Evolutionary conservation across 179 eudicot genomes (phyloP).

Genomic region (Nepenthes alata): DNA sequence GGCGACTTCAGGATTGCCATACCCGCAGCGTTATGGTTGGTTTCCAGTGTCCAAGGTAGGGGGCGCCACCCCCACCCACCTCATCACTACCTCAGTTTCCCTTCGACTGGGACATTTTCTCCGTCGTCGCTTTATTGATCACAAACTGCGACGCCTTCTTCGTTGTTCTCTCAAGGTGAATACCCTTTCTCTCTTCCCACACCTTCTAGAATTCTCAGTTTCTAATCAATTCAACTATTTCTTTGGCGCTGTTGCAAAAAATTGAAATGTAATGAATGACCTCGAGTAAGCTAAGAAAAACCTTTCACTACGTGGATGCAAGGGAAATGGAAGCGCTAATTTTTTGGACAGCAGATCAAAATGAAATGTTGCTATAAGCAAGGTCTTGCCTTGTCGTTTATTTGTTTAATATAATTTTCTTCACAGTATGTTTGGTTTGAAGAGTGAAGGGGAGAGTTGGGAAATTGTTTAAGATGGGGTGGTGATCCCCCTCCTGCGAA

Average conservation of each 20-base stretch:
- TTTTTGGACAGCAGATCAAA: background rate
- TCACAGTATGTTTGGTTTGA: too few relatives aligned
- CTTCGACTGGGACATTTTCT: conserved; percentile 33
- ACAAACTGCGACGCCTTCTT: conserved; percentile 9
- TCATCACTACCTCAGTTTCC: conserved; percentile 32
- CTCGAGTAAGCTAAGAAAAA: background rate
- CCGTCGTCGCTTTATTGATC: conserved; percentile 7
- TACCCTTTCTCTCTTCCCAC: background rate
- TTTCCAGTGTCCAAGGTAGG: conserved; percentile 5
- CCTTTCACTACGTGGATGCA: too few relatives aligned
- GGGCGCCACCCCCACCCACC: conserved; percentile 25
- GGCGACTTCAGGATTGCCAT: conserved; percentile 17
- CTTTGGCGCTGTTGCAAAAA: background rate
- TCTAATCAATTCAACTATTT: background rate
- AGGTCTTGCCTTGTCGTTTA: background rate
- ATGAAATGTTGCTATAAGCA: background rate
- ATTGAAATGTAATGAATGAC: background rate
- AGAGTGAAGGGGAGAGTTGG: too few relatives aligned
- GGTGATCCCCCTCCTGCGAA: too few relatives aligned
- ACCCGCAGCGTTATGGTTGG: conserved; percentile 8
- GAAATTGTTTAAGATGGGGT: too few relatives aligned
- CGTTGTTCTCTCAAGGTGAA: background rate
- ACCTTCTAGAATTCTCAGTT: background rate
- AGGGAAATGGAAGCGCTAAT: too few relatives aligned
- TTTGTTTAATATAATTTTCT: too few relatives aligned